Conservation (phyloP, 73 alveolate genomes). For the Uronychia setigera region DNA sequence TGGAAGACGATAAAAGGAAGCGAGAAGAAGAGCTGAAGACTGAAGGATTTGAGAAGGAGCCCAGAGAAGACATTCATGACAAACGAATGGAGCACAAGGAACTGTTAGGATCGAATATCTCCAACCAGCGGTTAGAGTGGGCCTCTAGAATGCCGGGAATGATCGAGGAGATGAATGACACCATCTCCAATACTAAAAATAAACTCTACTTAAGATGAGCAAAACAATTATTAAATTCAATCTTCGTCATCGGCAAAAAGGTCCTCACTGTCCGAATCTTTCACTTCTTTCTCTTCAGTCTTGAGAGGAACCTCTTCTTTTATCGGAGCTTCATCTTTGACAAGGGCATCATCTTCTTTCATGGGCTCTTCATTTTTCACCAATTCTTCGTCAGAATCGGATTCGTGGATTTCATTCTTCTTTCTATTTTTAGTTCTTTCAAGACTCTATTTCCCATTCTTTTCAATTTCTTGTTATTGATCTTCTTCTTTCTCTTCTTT, state of each 20-base stretch:
- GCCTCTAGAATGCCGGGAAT: slow-evolving; percentile 34
- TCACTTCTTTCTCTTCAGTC: background rate
- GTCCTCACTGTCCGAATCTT: background rate
- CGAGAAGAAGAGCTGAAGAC: slow-evolving; percentile 14
- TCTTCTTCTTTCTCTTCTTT: background rate
- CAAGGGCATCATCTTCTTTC: no score
- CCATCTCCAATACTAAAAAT: slow-evolving; percentile 21
- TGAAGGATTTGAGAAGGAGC: slow-evolving; percentile 20
- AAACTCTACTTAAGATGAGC: slow-evolving; percentile 53
- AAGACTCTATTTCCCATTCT: no score
- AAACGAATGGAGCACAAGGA: background rate
- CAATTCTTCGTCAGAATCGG: no score
- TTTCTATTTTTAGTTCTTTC: no score
- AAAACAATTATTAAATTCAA: background rate
- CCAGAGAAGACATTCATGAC: slow-evolving; percentile 39
- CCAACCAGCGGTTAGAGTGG: slow-evolving; percentile 27
- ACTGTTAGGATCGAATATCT: slow-evolving; percentile 19
- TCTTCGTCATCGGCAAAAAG: background rate
- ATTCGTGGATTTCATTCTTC: no score
- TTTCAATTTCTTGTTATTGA: no score
- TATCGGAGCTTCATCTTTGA: no score
- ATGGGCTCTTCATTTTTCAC: background rate
- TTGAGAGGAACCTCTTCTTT: no score
- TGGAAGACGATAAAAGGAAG: slow-evolving; percentile 9
- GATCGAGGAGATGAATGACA: slow-evolving; percentile 48